phyloP scores from a whole-genome alignment of 2,329 filamentous ascomycete species.

The Capronia coronata region DNA sequence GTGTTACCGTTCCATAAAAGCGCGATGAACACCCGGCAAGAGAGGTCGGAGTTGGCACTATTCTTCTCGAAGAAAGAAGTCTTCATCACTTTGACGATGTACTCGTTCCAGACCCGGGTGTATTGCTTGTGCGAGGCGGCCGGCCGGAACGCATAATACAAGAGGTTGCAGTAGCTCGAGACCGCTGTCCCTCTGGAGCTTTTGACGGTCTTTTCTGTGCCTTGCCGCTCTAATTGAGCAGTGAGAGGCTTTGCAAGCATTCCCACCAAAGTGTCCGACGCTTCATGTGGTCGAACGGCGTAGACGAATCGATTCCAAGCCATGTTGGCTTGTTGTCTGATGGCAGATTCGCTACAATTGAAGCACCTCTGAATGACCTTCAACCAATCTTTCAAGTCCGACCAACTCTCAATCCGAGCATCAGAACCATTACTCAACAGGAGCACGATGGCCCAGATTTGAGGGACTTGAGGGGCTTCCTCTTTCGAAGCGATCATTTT shows the following conservation, averaged over 20 bases:
- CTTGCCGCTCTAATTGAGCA: constrained; percentile 62
- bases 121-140: constrained; percentile 58
- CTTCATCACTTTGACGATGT: constrained; percentile 60
- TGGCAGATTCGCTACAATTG: constrained; percentile 65
- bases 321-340: constrained; percentile 68
- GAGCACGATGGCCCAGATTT: constrained; percentile 80
- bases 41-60: constrained; percentile 50
- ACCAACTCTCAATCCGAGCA: constrained; percentile 59
- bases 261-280: constrained; percentile 49
- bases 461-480: constrained; percentile 63
- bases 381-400: constrained; percentile 67
- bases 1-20: constrained; percentile 49
- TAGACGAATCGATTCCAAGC: constrained; percentile 85
- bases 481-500: constrained; percentile 58
- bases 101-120: constrained; percentile 71
- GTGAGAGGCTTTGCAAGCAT: constrained; percentile 63
- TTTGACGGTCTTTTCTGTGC: constrained; percentile 43
- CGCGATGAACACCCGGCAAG: constrained; percentile 64
- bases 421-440: constrained; percentile 63
- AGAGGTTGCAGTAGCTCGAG: constrained; percentile 68
- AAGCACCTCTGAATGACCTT: constrained; percentile 75
- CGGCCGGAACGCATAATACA: constrained; percentile 77
- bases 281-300: constrained; percentile 59
- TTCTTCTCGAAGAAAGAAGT: constrained; percentile 46
- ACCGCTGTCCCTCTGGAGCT: constrained; percentile 51